phyloP scores from a whole-genome alignment of 1,284 basidiomycete genomes.

The Microbotryomycetes sp. region DNA sequence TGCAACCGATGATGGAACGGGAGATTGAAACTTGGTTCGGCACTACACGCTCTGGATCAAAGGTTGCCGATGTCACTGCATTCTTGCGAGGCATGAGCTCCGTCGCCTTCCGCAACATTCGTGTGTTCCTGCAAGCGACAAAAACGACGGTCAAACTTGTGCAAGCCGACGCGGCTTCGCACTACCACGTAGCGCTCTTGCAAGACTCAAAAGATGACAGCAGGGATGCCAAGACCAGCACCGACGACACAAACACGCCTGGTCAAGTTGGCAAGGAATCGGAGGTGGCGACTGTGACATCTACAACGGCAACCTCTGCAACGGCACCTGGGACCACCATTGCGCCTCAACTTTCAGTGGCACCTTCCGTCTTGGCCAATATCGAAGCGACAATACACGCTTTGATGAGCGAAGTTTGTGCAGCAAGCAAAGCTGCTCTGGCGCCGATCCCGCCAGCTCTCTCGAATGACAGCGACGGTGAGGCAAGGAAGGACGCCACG shows the following conservation, averaged over 20 bases:
- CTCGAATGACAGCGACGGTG: not conserved
- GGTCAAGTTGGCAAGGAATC: no score
- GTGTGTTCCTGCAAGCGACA: conserved; percentile 67
- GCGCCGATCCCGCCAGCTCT: conserved; percentile 16
- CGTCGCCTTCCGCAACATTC: conserved; percentile 74
- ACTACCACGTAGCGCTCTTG: conserved; percentile 58
- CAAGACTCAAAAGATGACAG: conserved; percentile 3
- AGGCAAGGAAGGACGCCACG: not conserved
- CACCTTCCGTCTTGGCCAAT: conserved; percentile 15
- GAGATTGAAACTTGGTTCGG: conserved; percentile 52
- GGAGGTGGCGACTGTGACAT: no score
- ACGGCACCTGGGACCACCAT: no score
- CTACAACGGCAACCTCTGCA: no score
- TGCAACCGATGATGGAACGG: conserved; percentile 70
- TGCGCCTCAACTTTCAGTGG: no score
- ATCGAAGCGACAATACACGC: conserved; percentile 64
- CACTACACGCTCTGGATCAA: conserved; percentile 11
- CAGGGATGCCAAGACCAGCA: conserved; percentile 13
- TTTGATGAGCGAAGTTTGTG: conserved; percentile 64
- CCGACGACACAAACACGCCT: no score
- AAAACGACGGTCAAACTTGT: conserved; percentile 65
- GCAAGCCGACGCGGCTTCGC: conserved; percentile 55
- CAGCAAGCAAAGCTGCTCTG: conserved; percentile 50
- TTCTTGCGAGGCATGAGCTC: conserved; percentile 72
- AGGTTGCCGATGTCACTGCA: conserved; percentile 57